Conservation (phyloP, 345 rosid species). For the Streptanthus diversifolius region DNA sequence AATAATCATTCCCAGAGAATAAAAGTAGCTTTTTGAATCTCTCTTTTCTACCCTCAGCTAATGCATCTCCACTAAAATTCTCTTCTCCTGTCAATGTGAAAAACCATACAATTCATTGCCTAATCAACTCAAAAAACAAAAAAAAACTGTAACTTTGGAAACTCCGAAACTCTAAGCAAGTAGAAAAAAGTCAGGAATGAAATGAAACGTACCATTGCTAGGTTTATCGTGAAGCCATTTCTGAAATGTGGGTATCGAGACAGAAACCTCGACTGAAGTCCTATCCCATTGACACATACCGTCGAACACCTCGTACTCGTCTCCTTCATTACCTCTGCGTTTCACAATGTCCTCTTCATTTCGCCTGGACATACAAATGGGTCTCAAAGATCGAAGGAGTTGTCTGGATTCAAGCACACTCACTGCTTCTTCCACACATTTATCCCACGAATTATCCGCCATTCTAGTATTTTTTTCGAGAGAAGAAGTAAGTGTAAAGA, state of each 20-base stretch:
- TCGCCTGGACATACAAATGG: slow-evolving; percentile 49
- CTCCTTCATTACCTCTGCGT: slow-evolving; percentile 5
- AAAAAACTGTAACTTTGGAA: slow-evolving; percentile 12
- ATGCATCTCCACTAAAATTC: slow-evolving; percentile 34
- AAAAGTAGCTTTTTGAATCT: slow-evolving; percentile 62
- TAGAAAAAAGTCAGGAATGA: not conserved
- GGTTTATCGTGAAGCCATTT: slow-evolving; percentile 81
- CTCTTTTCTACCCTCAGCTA: slow-evolving; percentile 13
- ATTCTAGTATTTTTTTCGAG: not conserved
- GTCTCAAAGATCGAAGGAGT: slow-evolving; percentile 73
- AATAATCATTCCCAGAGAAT: slow-evolving; percentile 95
- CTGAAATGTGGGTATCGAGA: slow-evolving; percentile 58
- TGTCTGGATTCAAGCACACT: slow-evolving; percentile 58
- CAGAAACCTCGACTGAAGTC: slow-evolving; percentile 58
- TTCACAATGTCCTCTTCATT: not conserved
- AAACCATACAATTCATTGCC: not conserved
- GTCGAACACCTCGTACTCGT: slow-evolving; percentile 63
- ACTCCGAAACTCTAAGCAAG: slow-evolving; percentile 32
- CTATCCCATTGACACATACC: slow-evolving; percentile 80
- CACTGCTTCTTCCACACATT: slow-evolving; percentile 71
- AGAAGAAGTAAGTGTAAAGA: not conserved
- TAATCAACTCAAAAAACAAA: slow-evolving; percentile 4
- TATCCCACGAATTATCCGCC: slow-evolving; percentile 56
- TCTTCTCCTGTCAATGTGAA: slow-evolving; percentile 57
- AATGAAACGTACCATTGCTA: slow-evolving; percentile 51